Conservation (phyloP, 148 eudicot genomes). For the Rhododendron henanense region DNA sequence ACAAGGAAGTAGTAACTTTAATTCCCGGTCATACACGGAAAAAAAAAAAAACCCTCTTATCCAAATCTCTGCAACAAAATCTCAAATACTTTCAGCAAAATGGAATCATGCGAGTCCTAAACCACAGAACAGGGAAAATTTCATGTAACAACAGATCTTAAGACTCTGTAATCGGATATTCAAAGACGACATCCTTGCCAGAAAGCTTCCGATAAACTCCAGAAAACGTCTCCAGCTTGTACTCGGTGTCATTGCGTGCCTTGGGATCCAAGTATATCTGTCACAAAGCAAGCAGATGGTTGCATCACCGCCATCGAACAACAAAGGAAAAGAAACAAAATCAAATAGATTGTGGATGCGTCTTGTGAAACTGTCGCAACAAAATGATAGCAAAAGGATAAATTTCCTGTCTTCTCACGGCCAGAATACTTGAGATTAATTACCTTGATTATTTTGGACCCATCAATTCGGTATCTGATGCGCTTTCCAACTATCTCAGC, state of each 20-base stretch:
- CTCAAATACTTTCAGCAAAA: background rate
- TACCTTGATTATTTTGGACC: constrained; percentile 85
- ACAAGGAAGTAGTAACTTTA: background rate
- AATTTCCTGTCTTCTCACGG: background rate
- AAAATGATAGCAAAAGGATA: background rate
- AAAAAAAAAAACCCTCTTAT: background rate
- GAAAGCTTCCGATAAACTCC: constrained; percentile 87
- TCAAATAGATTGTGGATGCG: background rate
- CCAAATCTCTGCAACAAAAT: background rate
- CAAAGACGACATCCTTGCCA: constrained; percentile 92
- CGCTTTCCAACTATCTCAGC: constrained; percentile 95
- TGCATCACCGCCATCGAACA: background rate
- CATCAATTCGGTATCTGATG: constrained; percentile 71
- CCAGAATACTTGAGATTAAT: constrained; percentile 9
- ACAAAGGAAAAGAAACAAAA: background rate
- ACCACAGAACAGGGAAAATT: background rate
- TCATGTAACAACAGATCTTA: constrained; percentile 21
- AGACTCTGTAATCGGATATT: constrained; percentile 55
- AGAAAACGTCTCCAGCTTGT: constrained; percentile 84
- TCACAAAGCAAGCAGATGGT: background rate
- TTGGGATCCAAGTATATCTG: constrained; percentile 88
- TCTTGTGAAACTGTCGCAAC: background rate
- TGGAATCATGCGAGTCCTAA: background rate
- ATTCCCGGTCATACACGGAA: background rate
- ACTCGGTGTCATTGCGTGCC: constrained; percentile 78